These are phyloP conservation scores for Sporothrix schenckii DNA, from an alignment of 2,329 filamentous ascomycete genomes.

Conservation along the genomic window DNA sequence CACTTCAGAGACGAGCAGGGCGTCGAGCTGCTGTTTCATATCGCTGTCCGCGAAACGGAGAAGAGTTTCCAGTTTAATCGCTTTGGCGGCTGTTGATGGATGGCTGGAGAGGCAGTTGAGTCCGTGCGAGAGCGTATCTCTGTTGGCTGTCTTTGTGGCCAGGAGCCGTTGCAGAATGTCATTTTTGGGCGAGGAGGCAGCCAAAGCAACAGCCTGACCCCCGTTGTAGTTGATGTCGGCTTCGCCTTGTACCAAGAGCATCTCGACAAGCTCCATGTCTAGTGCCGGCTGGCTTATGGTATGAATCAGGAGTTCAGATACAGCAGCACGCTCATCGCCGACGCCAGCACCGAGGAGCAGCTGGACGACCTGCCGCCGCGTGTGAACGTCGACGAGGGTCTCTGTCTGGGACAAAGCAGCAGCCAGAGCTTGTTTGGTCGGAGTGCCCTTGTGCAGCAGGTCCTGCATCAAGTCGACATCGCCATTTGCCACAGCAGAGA, in stretches of 20 bases:
- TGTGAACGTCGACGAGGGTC: conserved; percentile 48
- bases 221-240: conserved; percentile 57
- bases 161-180: conserved; percentile 54
- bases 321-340: conserved; percentile 43
- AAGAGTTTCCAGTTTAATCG: conserved; percentile 54
- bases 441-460: conserved; percentile 51
- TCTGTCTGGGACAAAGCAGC: conserved; percentile 55
- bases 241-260: conserved; percentile 55
- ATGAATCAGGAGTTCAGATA: conserved; percentile 49
- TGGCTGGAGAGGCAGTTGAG: conserved; percentile 50
- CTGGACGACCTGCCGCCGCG: conserved; percentile 52
- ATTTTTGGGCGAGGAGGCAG: conserved; percentile 50
- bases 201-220: conserved; percentile 49
- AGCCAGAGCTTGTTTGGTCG: conserved; percentile 50
- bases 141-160: conserved; percentile 50
- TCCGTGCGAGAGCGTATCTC: conserved; percentile 49
- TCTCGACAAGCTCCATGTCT: conserved; percentile 54
- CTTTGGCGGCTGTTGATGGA: conserved; percentile 52
- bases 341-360: conserved; percentile 54
- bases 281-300: conserved; percentile 51
- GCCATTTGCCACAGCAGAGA: conserved; percentile 52
- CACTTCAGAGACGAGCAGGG: conserved; percentile 56
- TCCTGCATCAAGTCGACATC: conserved; percentile 52
- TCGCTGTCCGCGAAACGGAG: conserved; percentile 48
- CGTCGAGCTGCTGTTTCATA: conserved; percentile 48